Conservation (phyloP, 805 yeast species). For the Scheffersomyces amazonensis region DNA sequence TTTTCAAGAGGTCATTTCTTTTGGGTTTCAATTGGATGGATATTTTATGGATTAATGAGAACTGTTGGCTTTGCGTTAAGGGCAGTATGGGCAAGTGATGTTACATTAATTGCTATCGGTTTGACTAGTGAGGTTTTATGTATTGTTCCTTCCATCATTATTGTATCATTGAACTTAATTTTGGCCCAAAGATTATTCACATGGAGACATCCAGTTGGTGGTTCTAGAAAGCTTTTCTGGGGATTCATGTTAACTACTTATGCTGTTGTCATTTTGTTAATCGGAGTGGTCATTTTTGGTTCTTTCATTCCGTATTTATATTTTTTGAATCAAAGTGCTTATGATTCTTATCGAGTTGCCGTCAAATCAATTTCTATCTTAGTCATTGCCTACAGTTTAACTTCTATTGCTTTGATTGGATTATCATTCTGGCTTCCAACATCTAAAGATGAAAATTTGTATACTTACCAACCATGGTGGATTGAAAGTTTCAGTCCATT, state of each 20-base stretch:
- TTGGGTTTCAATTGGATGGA: slow-evolving; percentile 50
- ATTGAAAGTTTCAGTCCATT: slow-evolving; percentile 58
- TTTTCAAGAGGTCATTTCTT: slow-evolving; percentile 57
- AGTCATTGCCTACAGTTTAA: slow-evolving; percentile 44
- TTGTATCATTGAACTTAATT: slow-evolving; percentile 58
- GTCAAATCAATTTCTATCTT: slow-evolving; percentile 29
- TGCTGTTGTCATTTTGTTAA: slow-evolving; percentile 49
- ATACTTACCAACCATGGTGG: slow-evolving; percentile 79
- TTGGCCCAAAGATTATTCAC: slow-evolving; percentile 72
- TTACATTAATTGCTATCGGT: slow-evolving; percentile 45
- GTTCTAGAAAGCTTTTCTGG: slow-evolving; percentile 51
- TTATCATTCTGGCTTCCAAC: slow-evolving; percentile 59
- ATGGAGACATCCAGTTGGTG: slow-evolving; percentile 74
- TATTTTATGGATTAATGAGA: slow-evolving; percentile 49
- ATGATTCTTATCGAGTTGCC: slow-evolving; percentile 19
- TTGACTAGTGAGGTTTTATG: slow-evolving; percentile 55
- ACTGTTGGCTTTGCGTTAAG: slow-evolving; percentile 59
- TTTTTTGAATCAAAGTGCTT: slow-evolving; percentile 38
- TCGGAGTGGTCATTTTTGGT: slow-evolving; percentile 62
- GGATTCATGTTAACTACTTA: slow-evolving; percentile 48
- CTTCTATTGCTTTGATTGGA: slow-evolving; percentile 48
- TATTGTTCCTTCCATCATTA: slow-evolving; percentile 52
- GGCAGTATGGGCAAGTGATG: slow-evolving; percentile 53
- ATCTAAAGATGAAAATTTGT: slow-evolving; percentile 42
- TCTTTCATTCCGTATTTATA: slow-evolving; percentile 62